Base-by-base conservation (phyloP, 1,284 basidiomycete species). In the Kwoniella shivajii region DNA sequence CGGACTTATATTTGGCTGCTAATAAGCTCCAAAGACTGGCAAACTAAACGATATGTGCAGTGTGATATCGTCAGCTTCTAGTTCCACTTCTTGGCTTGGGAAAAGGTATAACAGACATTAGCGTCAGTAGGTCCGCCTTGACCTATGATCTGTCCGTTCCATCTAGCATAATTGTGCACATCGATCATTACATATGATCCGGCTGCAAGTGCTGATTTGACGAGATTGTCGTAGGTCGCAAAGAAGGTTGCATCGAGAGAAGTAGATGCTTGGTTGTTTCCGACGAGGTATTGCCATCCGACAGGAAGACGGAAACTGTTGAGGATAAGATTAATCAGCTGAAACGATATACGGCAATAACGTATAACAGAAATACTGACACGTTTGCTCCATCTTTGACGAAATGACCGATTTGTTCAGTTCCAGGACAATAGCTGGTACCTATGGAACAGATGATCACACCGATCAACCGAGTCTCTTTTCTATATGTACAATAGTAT, bases 321-420 rank as follows among this genome's bases (percentile, higher is more conserved):
- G 43, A 11, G 33, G 18, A 11, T 26, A 14, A 44, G 9, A 30
- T 18, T 24, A 6, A 30, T 52, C 20, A 52, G 47, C 6, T 22
- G 11, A 52, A 4, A 5, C 29, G n/a, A n/a, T n/a, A n/a, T n/a
- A n/a, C n/a, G n/a, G n/a, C n/a, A n/a, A n/a, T n/a, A n/a, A n/a
- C n/a, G 34, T 24, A 30, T 10, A 14, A n/a, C 34, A n/a, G 14
- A 14, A 13, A 14, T 14, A 60, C 60, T 52, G 44, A 68, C 72
- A 69, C 36, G 60, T 74, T 74, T 20, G 66, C 71, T 29, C 75
- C 74, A 24, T 69, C 57, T 9, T 57, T 50, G 48, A 67, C 80
- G 60, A 85, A 85, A 66, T 85, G 84, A 36, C 75, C 63, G 81
- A 85, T 84, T 69, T 85, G 84, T 9, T 81, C 80, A 11, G 74